A percentile compares a stretch with the other conserved stretches of the same genome.
Conservation (phyloP, 805 yeast species). For the Teunomyces barrocoloradensis region DNA sequence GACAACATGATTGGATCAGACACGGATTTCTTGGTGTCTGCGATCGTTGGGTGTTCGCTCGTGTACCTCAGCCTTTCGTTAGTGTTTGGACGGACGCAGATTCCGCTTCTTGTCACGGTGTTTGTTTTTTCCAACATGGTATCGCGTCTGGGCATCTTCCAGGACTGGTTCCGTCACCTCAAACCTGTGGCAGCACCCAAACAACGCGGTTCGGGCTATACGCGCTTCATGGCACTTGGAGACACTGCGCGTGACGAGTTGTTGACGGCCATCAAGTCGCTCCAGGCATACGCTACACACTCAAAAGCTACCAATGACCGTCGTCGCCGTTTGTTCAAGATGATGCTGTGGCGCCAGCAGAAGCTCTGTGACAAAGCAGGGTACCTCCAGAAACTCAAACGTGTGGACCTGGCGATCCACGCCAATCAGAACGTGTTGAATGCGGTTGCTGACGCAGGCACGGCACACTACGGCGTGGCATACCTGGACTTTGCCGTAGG, state of each 20-base stretch:
- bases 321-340: conserved; percentile 40
- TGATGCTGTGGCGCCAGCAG: conserved; percentile 58
- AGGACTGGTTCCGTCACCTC: conserved; percentile 10
- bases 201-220: neutral
- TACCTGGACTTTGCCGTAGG: conserved; percentile 26
- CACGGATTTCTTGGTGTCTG: conserved; percentile 15
- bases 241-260: conserved; percentile 27
- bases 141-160: conserved; percentile 24
- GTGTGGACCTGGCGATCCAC: conserved; percentile 46
- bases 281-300: conserved; percentile 42
- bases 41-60: conserved; percentile 14
- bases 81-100: conserved; percentile 18
- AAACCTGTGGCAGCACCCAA: neutral
- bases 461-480: conserved; percentile 45
- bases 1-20: neutral
- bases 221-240: conserved; percentile 2
- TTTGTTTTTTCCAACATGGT: conserved; percentile 34
- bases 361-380: conserved; percentile 50
- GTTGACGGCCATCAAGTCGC: conserved; percentile 44
- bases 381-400: conserved; percentile 50
- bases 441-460: conserved; percentile 42
- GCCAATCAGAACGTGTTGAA: conserved; percentile 49
- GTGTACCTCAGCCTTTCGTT: conserved; percentile 19
- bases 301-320: conserved; percentile 45
- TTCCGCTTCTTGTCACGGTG: conserved; percentile 28